These are phyloP conservation scores for Coemansia sp. DNA, from an alignment of 192 early-diverging fungal species.

Conservation along the genomic window DNA sequence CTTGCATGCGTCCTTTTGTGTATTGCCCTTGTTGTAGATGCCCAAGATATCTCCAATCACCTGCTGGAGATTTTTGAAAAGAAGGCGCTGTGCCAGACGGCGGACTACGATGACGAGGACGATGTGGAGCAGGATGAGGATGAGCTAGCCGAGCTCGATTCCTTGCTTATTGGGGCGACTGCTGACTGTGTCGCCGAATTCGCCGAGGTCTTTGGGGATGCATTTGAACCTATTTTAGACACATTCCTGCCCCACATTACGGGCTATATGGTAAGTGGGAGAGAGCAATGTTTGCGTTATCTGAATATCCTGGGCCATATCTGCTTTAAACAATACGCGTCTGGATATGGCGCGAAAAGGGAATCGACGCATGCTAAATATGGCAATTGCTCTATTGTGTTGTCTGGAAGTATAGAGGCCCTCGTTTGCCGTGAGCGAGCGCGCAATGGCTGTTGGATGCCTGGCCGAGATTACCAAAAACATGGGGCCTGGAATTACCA, in stretches of 20 bases:
- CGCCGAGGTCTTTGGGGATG: conserved; percentile 68
- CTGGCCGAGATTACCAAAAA: conserved; percentile 71
- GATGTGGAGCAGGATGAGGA: conserved; percentile 71
- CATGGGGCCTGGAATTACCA: conserved; percentile 56
- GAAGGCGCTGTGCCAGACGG: conserved; percentile 66
- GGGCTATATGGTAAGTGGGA: conserved; percentile 65
- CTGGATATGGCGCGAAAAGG: background rate
- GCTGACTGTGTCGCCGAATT: conserved; percentile 81
- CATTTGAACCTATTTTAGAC: conserved; percentile 73
- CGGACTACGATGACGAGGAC: conserved; percentile 57
- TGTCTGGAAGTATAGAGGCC: conserved; percentile 56
- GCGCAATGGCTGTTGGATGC: conserved; percentile 88
- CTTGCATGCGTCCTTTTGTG: background rate
- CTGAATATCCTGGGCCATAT: background rate
- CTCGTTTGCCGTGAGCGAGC: conserved; percentile 66
- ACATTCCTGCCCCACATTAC: conserved; percentile 78
- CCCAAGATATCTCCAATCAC: conserved; percentile 28
- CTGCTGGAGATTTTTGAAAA: conserved; percentile 67
- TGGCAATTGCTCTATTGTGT: background rate
- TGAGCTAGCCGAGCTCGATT: conserved; percentile 82
- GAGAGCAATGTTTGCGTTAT: conserved; percentile 1
- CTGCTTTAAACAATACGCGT: background rate
- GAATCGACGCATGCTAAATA: background rate
- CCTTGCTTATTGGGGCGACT: conserved; percentile 73
- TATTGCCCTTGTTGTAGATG: conserved; percentile 31